Conservation (phyloP, 108 stramenopile species). For the Discostella pseudostelligera region DNA sequence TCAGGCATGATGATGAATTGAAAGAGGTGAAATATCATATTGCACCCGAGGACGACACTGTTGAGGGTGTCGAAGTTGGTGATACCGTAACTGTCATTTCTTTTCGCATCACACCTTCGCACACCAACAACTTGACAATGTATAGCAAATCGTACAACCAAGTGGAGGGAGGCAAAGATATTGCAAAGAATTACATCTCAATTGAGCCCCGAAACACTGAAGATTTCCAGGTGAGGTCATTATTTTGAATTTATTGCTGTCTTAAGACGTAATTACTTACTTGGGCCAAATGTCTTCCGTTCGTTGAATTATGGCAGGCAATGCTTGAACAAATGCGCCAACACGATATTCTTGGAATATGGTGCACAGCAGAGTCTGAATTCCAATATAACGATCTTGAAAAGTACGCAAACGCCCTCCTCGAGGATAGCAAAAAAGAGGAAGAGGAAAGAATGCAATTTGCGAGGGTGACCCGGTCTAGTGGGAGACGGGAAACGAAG, state of each 20-base stretch:
- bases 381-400: constrained; percentile 3
- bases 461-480: constrained; percentile 1
- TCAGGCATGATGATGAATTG: constrained; percentile 35
- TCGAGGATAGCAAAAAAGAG: constrained; percentile 33
- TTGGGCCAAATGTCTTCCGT: background rate
- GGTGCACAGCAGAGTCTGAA: constrained; percentile 3
- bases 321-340: constrained; percentile 22
- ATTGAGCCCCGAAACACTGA: constrained; percentile 48
- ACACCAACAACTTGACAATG: constrained; percentile 32
- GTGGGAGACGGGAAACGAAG: constrained; percentile 13
- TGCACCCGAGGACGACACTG: constrained; percentile 15
- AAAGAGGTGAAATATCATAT: constrained; percentile 48
- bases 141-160: constrained; percentile 37
- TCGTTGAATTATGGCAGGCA: background rate
- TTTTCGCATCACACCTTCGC: constrained; percentile 43
- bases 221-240: constrained; percentile 31
- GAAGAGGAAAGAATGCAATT: constrained; percentile 5
- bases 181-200: constrained; percentile 42
- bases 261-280: background rate
- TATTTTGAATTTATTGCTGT: background rate
- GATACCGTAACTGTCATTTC: constrained; percentile 46
- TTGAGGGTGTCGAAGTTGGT: constrained; percentile 16
- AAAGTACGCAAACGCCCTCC: constrained; percentile 33
- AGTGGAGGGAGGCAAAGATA: constrained; percentile 4
- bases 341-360: constrained; percentile 4